Percentiles rank a stretch among this genome's conserved stretches.
Conservation (phyloP, 768 basidiomycete species). For the Nevesoporus exiguus region DNA sequence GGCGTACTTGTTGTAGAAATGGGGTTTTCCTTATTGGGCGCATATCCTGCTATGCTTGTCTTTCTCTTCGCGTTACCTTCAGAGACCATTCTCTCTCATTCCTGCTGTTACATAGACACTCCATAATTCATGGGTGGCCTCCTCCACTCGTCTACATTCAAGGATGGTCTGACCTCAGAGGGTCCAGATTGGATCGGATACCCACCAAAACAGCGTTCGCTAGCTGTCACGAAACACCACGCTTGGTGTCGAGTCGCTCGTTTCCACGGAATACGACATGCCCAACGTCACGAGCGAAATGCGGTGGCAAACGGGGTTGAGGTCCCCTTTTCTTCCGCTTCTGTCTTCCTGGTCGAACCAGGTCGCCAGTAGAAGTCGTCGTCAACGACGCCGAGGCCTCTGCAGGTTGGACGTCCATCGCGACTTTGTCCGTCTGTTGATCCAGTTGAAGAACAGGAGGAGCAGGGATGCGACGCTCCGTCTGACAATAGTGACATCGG, state of each 20-base stretch:
- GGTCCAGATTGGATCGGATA: background rate
- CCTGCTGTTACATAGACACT: background rate
- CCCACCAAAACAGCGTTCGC: background rate
- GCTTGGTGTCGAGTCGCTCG: conserved; percentile 35
- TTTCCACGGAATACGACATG: conserved; percentile 69
- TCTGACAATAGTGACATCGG: conserved; percentile 57
- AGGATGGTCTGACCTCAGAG: background rate
- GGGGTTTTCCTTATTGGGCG: background rate
- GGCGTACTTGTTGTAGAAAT: conserved; percentile 18
- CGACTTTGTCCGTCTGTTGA: background rate
- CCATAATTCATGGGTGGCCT: background rate
- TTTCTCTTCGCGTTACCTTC: conserved; percentile 1
- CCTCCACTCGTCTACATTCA: background rate
- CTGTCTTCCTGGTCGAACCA: background rate
- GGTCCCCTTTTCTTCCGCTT: conserved; percentile 22
- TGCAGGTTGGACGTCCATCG: background rate
- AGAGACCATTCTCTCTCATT: background rate
- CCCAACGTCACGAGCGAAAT: conserved; percentile 60
- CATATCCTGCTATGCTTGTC: background rate
- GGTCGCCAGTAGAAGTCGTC: background rate
- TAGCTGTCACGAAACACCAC: background rate
- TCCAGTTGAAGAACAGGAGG: conserved; percentile 40
- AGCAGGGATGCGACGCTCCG: conserved; percentile 63
- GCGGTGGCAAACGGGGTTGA: conserved; percentile 46
- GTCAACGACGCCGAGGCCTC: background rate